These are phyloP conservation scores for Pythium sukuiense DNA, from an alignment of 352 stramenopile species.

Conservation along the genomic window DNA sequence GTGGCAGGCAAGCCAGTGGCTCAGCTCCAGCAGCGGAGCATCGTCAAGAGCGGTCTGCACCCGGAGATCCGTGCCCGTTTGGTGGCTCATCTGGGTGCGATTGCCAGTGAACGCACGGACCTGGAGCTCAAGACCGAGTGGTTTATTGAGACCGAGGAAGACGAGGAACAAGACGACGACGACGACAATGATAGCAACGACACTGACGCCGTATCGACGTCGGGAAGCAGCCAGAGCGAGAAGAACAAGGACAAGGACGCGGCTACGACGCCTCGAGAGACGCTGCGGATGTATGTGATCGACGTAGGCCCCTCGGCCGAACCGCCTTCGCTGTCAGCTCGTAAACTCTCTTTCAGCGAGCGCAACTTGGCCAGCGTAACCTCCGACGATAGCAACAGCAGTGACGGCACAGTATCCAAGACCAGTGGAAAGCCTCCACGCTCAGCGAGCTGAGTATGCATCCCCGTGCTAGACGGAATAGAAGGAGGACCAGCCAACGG, in stretches of 20 bases:
- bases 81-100: slow-evolving; percentile 54
- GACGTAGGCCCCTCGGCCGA: slow-evolving; percentile 12
- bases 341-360: slow-evolving; percentile 27
- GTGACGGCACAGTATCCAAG: not conserved
- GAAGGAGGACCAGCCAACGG: not conserved
- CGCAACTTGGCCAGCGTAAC: slow-evolving; percentile 21
- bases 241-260: slow-evolving; percentile 11
- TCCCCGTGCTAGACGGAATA: not conserved
- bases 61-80: slow-evolving; percentile 73
- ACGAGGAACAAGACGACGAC: slow-evolving; percentile 31
- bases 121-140: slow-evolving; percentile 73
- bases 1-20: slow-evolving; percentile 49
- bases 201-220: not conserved
- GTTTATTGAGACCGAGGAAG: slow-evolving; percentile 42
- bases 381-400: slow-evolving; percentile 25
- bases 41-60: slow-evolving; percentile 70
- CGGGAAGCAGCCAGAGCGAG: slow-evolving; percentile 6
- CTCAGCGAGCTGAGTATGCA: not conserved
- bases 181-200: slow-evolving; percentile 28
- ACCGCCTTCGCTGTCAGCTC: slow-evolving; percentile 2
- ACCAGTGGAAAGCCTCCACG: not conserved
- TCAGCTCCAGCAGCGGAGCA: slow-evolving; percentile 61
- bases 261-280: slow-evolving; percentile 42
- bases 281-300: slow-evolving; percentile 62
- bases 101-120: slow-evolving; percentile 58